Base-by-base conservation (phyloP, 257 asterid genomes). In the Henckelia pumila region DNA sequence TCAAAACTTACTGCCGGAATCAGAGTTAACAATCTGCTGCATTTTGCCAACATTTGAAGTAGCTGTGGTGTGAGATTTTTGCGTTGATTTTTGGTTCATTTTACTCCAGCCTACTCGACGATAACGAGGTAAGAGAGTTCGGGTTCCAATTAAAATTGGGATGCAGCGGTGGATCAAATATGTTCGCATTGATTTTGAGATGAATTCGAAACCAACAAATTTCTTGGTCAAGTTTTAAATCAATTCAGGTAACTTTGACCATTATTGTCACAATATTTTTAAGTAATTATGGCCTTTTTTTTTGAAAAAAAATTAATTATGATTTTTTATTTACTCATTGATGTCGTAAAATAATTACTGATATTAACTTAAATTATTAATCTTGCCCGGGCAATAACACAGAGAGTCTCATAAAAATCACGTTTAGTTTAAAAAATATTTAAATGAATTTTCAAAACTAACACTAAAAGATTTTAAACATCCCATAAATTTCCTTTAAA, bases 21-120 rank as follows among this genome's bases (percentile, higher is more conserved):
- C 72, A 1, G 95, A 83, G 74, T 71, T 83, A 58, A 85, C 3
- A 30, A 82, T 40, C 49, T 77, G 80, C 66, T 80, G 96, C 8
- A 87, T 30, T 77, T 79, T 66, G 61, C 72, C 69, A 35, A 79
- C 67, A 37, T 60, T 78, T 52, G 76, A 59, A 35, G 28, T 17
- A 19, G 76, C 74, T 13, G 59, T 33, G 29, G 61, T 60, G 30
- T 33, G 29, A 30, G 79, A 56, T 22, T 60, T 67, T 21, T 60
- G 21, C 21, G 56, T 19, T 20, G 68, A 26, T 67, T 44, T 35
- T 20, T 61, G 13, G 22, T 67, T 22, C 85, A 80, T 80, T 21
- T 53, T 71, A 21, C 40, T 68, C 57, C 67, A 67, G 14, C 69
- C 57, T 7, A 50, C n/a, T 58, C 56, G 73, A 35, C 21, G 63